A percentile compares a stretch with the other conserved stretches of the same genome.
phyloP scores from a whole-genome alignment of 2,329 filamentous ascomycete genomes.

The Diaporthe velutina region DNA sequence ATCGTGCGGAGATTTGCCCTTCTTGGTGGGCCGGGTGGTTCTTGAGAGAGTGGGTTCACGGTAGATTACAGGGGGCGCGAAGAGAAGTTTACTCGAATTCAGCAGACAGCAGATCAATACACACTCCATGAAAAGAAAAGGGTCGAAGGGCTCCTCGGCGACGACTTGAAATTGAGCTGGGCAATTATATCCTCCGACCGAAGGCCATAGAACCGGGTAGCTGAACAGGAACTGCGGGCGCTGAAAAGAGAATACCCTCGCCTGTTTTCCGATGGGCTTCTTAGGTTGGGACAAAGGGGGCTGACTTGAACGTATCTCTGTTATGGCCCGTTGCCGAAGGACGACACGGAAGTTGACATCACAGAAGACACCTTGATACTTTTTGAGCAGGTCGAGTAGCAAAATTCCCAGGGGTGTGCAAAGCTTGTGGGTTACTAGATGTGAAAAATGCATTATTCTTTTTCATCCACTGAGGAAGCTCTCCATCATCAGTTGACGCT shows the following conservation, averaged over 20 bases:
- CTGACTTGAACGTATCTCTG: not conserved
- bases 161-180: too few species aligned
- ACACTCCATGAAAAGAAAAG: not conserved
- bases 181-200: too few species aligned
- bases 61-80: not conserved
- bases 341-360: not conserved
- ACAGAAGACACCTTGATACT: not conserved
- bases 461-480: too few species aligned
- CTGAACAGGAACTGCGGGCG: not conserved
- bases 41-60: slow-evolving; percentile 56
- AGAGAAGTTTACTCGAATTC: slow-evolving; percentile 4
- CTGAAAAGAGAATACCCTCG: not conserved
- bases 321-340: not conserved
- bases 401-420: not conserved
- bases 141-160: not conserved
- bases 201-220: not conserved
- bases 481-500: too few species aligned
- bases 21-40: slow-evolving; percentile 89
- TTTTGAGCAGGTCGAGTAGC: too few species aligned
- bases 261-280: not conserved
- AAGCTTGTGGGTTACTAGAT: not conserved
- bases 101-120: slow-evolving; percentile 29
- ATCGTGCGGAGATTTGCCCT: slow-evolving; percentile 96
- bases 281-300: not conserved
- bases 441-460: not conserved